Conservation (phyloP, 2,329 filamentous ascomycete genomes). For the Aspergillus uvarum region DNA sequence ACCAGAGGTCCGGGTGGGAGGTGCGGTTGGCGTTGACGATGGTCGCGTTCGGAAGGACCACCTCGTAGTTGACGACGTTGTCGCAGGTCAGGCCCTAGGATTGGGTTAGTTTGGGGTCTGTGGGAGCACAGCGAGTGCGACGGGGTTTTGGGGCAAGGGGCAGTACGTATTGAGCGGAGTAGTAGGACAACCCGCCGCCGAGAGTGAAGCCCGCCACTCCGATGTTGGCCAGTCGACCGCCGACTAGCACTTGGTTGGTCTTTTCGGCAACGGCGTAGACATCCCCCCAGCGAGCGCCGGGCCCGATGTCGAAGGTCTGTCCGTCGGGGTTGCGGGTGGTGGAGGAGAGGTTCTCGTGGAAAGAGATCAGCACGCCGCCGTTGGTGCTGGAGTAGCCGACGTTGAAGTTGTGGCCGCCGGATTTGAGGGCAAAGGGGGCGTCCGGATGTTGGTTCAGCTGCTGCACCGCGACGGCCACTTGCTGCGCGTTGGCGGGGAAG, state of each 20-base stretch:
- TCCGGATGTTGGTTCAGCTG: conserved; percentile 8
- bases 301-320: conserved; percentile 12
- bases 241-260: conserved; percentile 13
- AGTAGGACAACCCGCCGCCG: conserved; percentile 15
- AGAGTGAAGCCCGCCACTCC: conserved; percentile 11
- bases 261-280: conserved; percentile 10
- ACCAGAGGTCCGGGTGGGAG: conserved; percentile 13
- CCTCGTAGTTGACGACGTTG: conserved; percentile 15
- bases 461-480: conserved; percentile 10
- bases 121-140: no score
- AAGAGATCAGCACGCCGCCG: conserved; percentile 10
- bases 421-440: conserved; percentile 10
- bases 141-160: background rate
- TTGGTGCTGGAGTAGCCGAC: conserved; percentile 11
- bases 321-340: conserved; percentile 10
- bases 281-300: conserved; percentile 15
- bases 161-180: conserved; percentile 17
- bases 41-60: conserved; percentile 10
- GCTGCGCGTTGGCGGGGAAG: conserved; percentile 13
- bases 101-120: background rate
- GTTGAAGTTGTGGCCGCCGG: conserved; percentile 15
- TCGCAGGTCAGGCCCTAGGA: conserved; percentile 12
- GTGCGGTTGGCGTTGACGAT: conserved; percentile 13
- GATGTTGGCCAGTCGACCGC: conserved; percentile 13
- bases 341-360: conserved; percentile 13